These are phyloP conservation scores for Vigna hirtella DNA, from an alignment of 306 rosid genomes.

Conservation along the genomic window DNA sequence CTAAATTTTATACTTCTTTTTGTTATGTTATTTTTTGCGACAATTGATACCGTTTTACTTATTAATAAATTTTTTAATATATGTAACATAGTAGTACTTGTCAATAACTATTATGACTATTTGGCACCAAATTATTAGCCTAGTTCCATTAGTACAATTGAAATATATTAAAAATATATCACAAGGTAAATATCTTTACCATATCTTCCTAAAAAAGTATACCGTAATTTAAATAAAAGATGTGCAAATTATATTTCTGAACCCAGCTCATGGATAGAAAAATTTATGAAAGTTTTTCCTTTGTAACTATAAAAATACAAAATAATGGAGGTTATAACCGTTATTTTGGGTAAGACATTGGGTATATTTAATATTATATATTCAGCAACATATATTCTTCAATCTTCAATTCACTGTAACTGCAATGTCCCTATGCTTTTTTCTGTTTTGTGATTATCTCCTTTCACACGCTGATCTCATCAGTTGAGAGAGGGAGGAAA, in stretches of 20 bases:
- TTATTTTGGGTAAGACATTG: slow-evolving; percentile 25
- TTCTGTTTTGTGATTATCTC: slow-evolving; percentile 23
- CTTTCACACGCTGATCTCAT: slow-evolving; percentile 43
- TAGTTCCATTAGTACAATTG: not conserved
- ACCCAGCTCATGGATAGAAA: not conserved
- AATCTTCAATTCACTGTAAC: slow-evolving; percentile 11
- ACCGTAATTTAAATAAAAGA: too few species aligned
- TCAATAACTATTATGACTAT: not conserved
- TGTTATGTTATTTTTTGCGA: not conserved
- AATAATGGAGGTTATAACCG: slow-evolving; percentile 3
- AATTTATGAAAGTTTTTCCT: not conserved
- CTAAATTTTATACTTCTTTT: not conserved
- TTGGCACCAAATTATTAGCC: not conserved
- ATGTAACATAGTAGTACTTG: not conserved
- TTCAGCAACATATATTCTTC: slow-evolving; percentile 27
- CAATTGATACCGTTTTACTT: not conserved
- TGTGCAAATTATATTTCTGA: not conserved
- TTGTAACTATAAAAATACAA: not conserved
- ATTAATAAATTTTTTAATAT: not conserved
- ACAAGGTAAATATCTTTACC: not conserved
- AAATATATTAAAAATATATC: not conserved
- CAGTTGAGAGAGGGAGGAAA: slow-evolving; percentile 1
- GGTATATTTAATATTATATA: slow-evolving; percentile 16
- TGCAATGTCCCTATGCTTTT: not conserved
- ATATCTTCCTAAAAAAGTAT: not conserved